Conservation (phyloP, 495 filamentous ascomycete genomes). For the Letharia lupina region DNA sequence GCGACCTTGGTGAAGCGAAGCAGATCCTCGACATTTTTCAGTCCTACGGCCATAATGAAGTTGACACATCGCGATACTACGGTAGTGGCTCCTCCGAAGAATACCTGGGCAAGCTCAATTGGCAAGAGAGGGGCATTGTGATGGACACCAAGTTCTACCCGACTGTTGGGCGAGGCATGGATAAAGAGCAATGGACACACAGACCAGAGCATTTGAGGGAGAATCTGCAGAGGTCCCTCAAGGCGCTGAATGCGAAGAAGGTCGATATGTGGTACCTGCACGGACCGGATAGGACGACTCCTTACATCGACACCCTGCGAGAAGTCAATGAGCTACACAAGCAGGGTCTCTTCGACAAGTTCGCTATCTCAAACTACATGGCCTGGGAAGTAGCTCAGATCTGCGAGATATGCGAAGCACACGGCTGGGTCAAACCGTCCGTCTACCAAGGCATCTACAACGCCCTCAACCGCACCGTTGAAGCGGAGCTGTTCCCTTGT, state of each 20-base stretch:
- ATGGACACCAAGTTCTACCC: slow-evolving; percentile 49
- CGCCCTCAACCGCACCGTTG: slow-evolving; percentile 46
- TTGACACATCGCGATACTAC: slow-evolving; percentile 51
- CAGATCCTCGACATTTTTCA: slow-evolving; percentile 47
- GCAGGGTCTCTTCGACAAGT: slow-evolving; percentile 38
- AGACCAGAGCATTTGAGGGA: slow-evolving; percentile 29
- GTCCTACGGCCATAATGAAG: slow-evolving; percentile 44
- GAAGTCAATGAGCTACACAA: slow-evolving; percentile 41
- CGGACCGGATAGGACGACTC: slow-evolving; percentile 40
- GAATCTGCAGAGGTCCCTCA: slow-evolving; percentile 25
- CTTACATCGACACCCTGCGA: slow-evolving; percentile 42
- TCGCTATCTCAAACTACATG: slow-evolving; percentile 46
- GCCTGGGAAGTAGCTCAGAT: slow-evolving; percentile 45
- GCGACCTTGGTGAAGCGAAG: slow-evolving; percentile 23
- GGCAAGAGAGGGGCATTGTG: slow-evolving; percentile 39
- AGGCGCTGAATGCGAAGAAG: slow-evolving; percentile 38
- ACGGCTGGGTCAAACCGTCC: slow-evolving; percentile 51
- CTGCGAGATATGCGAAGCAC: slow-evolving; percentile 39
- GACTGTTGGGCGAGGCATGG: slow-evolving; percentile 17
- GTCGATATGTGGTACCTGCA: slow-evolving; percentile 49
- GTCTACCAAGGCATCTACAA: slow-evolving; percentile 64
- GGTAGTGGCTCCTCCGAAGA: slow-evolving; percentile 44
- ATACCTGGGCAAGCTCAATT: slow-evolving; percentile 39
- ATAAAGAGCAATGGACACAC: slow-evolving; percentile 23
- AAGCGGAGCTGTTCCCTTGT: slow-evolving; percentile 45